phyloP scores from a whole-genome alignment of 2,329 filamentous ascomycete genomes.

The Furcasterigmium furcatum region DNA sequence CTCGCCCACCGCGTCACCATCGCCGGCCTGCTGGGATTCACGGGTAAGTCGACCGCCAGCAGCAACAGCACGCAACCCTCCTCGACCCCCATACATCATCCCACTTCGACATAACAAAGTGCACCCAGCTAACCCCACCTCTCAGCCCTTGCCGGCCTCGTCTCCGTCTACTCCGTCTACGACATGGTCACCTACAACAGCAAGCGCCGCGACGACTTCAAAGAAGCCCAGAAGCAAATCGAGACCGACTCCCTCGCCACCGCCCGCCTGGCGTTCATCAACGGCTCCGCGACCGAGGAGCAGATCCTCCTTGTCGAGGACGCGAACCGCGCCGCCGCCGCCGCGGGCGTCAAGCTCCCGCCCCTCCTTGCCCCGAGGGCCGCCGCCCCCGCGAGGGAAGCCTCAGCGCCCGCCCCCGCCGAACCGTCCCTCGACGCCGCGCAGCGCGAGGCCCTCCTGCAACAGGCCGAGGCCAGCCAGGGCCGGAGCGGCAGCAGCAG shows the following conservation, averaged over 20 bases:
- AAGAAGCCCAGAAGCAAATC: constrained; percentile 51
- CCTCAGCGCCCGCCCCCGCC: constrained; percentile 17
- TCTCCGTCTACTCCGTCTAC: constrained; percentile 56
- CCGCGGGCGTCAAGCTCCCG: constrained; percentile 43
- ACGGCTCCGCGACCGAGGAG: constrained; percentile 52
- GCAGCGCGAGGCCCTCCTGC: neutral
- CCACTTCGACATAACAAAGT: neutral
- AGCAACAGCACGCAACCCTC: neutral
- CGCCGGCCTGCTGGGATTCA: constrained; percentile 51
- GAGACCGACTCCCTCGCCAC: constrained; percentile 52
- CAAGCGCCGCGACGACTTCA: constrained; percentile 56
- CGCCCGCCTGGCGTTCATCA: constrained; percentile 59
- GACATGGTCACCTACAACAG: constrained; percentile 62
- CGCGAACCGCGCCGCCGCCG: constrained; percentile 45
- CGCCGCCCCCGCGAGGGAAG: constrained; percentile 13
- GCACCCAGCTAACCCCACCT: neutral
- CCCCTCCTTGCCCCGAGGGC: constrained; percentile 44
- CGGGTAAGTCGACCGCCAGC: constrained; percentile 34
- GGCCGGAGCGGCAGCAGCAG: constrained; percentile 5
- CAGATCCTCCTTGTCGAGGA: constrained; percentile 56
- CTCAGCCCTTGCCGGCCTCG: constrained; percentile 50
- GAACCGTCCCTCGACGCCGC: neutral
- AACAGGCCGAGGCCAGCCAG: neutral
- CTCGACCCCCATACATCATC: constrained; percentile 1
- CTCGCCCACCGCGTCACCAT: constrained; percentile 54